Base-by-base conservation (phyloP, 129 eudicot species). In the Lactuca sativa region DNA sequence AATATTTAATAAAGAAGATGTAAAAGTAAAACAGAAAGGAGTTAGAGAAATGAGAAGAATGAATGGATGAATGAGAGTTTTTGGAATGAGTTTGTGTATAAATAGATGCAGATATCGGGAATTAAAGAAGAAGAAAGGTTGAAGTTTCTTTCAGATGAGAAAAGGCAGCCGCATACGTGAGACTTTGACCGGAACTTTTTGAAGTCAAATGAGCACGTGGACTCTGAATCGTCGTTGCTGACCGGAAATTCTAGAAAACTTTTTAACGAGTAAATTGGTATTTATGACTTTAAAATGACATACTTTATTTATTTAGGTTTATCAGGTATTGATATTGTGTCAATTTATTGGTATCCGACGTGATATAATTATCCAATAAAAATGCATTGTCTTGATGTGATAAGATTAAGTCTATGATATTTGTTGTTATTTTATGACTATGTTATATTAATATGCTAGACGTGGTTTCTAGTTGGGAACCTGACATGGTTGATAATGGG, bases 211-310 rank as follows among this genome's bases (percentile, higher is more conserved):
- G 34, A 67, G 17, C 15, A 59, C 61, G 11, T 60, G 6, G 41
- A 60, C 76, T 72, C 52, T 60, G 59, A 60, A 49, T 60, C 25
- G 69, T 72, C 76, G 40, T 72, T 49, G 68, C 68, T 61, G 76
- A 72, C 69, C 69, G 37, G 69, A 60, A 60, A 14, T 53, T 53
- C 58, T 53, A 53, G 58, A 53, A 53, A 51, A 2, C 18, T 8
- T 40, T 25, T 0, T 25, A 25, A 25, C 30, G 30, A 25, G 30
- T 25, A 25, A 25, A 25, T 25, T 25, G 30, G 30, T 25, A 25
- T 25, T 25, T 18, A 18, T 18, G 0, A 1, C 21, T 18, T 18
- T 18, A 18, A 1, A 18, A 18, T 1, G 1, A 18, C 21, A 18
- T 0, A 18, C 0, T 18, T 18, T 18, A 18, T 18, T 18, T 18